Evolutionary conservation across 805 yeast species (phyloP).

Genomic region (Babjeviella inositovora): DNA sequence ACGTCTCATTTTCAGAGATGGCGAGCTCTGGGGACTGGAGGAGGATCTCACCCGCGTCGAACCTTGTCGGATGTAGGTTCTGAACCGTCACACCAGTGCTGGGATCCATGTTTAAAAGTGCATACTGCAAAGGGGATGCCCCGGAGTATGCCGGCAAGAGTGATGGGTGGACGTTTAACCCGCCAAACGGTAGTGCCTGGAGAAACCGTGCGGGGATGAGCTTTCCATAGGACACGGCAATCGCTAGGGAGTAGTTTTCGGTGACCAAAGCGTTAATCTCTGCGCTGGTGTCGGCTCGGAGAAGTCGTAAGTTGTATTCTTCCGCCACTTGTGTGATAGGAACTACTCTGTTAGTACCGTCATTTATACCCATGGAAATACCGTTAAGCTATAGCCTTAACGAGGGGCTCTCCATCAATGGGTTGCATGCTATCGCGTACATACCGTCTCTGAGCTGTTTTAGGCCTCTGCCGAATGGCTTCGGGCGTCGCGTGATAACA

Average conservation of each 20-base stretch:
- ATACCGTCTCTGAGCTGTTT: slow-evolving; percentile 23
- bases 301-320: slow-evolving; percentile 13
- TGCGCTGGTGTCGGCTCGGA: slow-evolving; percentile 31
- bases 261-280: slow-evolving; percentile 17
- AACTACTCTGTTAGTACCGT: too few relatives aligned
- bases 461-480: slow-evolving; percentile 44
- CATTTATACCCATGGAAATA: too few relatives aligned
- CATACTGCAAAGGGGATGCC: slow-evolving; percentile 77
- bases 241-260: slow-evolving; percentile 36
- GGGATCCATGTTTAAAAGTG: slow-evolving; percentile 46
- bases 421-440: too few relatives aligned
- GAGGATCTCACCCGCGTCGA: slow-evolving; percentile 66
- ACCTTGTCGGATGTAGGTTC: slow-evolving; percentile 74
- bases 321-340: slow-evolving; percentile 31
- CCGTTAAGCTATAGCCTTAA: too few relatives aligned
- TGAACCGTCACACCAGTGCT: slow-evolving; percentile 80
- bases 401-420: too few relatives aligned
- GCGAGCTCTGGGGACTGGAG: slow-evolving; percentile 30
- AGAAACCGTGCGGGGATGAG: slow-evolving; percentile 58
- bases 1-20: slow-evolving; percentile 25
- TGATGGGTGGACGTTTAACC: slow-evolving; percentile 89
- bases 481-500: slow-evolving; percentile 47
- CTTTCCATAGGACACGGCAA: slow-evolving; percentile 88
- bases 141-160: slow-evolving; percentile 73
- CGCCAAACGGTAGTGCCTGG: slow-evolving; percentile 32